Evolutionary conservation across 805 yeast species (phyloP), one percentile per base, ranked within the genome.

Genomic region (Brettanomyces nanus): DNA sequence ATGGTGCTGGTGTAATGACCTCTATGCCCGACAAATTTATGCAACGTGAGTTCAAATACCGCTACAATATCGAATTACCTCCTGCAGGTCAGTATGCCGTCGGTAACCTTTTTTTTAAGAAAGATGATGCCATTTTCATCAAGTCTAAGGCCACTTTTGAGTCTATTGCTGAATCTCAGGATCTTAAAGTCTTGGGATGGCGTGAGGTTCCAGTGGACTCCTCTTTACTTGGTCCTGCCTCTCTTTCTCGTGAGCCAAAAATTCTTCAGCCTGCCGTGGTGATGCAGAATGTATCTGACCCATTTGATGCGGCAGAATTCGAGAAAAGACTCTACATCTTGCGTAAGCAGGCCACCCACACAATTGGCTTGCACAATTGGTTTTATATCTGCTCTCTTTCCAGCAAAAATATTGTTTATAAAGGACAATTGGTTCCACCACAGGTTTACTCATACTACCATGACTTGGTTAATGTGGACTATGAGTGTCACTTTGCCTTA

Each of bases 1-100:
- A 90, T 59, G 98, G 98, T 63, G 98, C 98, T 20, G 98, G 98
- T 61, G 86, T 90, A 44, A 77, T 90, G 75, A 76, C 92, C 36
- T 82, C 95, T 22, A 77, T 90, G 45, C 96, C 97, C 26, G 96
- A 89, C 65, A 78, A 75, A 47, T 85, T 92, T 60, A 77, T 90
- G 71, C 62, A 63, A 42, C 77, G 90, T 59, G 97, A 90, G 65
- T 89, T 89, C 59, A 74, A 74, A 51, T 77, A 80, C 51, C 75
- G 75, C 41, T 71, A 81, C 53, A 68, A 75, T 47, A 66, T 85
- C 38, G 70, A 69, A 41, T 66, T 90, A 43, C 97, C 97, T 18
- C 66, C 69, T 4, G 64, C 69, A 43, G 95, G 95, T 44, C 94
- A 86, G 59, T 90, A 90, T 59, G 97, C 97, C 36, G 86, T 84